Evolutionary conservation across 2,329 filamentous ascomycete genomes (phyloP), one percentile per base, ranked within the genome.

Genomic region (Claviceps digitariae): DNA sequence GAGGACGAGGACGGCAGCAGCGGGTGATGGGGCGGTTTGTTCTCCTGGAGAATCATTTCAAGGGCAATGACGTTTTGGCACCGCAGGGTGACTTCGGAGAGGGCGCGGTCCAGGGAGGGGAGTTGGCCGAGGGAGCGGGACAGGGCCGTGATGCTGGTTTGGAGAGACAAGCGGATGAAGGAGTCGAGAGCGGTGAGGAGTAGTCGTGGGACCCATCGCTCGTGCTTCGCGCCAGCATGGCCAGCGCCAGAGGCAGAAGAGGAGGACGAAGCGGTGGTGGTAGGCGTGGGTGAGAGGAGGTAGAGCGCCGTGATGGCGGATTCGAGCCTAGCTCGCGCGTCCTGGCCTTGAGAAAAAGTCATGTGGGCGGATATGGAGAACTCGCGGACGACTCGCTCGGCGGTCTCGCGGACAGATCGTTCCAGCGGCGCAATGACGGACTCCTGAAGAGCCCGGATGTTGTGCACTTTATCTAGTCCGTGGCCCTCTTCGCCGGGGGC

Each of bases 21-120:
- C 0, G 87, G 84, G 61, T 95, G 88, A 0, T 66, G 45, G 0
- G 89, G 87, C 0, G 84, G 74, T 58, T 82, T 84, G 2, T 81
- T 83, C 3, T 74, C 73, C 50, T 82, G 80, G 7, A 97, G 79
- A 2, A 96, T 78, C 1, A 82, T 73, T 70, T 95, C 89, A 2
- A 97, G 73, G 0, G 89, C 88, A n/a, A 95, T 82, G 41, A 97
- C 81, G 63, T 94, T 95, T 65, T 95, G 90, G 64, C 91, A 96
- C 47, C 87, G 79, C 5, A 84, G 82, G 7, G 87, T 86, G 23
- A 95, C 82, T 62, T 97, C 93, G 17, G 81, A 74, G 1, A 97
- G 75, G 0, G 89, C 86, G 51, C 88, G 80, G 48, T 97, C 90
- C 31, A 97, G 76, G 0, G 79, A 85, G 0, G 91, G 87, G 2